A percentile compares a stretch with the other conserved stretches of the same genome.
Conservation (phyloP, 2,329 filamentous ascomycete species). For the Elsinoe australis region DNA sequence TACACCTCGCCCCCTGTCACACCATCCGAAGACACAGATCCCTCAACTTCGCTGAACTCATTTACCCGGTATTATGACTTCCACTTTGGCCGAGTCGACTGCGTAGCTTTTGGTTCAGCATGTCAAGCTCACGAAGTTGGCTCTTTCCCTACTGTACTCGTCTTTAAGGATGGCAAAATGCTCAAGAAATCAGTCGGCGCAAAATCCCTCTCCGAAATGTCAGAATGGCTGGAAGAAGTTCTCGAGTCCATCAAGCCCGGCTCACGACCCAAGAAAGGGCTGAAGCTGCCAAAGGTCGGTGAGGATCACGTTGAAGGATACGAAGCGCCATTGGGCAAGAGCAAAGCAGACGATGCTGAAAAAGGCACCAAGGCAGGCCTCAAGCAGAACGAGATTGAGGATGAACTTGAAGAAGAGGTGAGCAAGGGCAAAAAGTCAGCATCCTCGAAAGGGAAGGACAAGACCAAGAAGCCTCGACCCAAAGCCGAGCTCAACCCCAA, state of each 20-base stretch:
- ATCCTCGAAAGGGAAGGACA: constrained; percentile 33
- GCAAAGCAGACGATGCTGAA: constrained; percentile 31
- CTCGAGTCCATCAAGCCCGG: constrained; percentile 75
- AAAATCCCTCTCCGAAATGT: constrained; percentile 60
- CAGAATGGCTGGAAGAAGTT: constrained; percentile 63
- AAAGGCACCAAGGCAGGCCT: constrained; percentile 30
- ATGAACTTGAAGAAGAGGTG: constrained; percentile 16
- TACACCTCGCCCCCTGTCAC: constrained; percentile 69
- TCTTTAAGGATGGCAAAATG: constrained; percentile 72
- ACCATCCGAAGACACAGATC: constrained; percentile 39
- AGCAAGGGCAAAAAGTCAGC: constrained; percentile 24
- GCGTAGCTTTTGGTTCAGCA: constrained; percentile 70
- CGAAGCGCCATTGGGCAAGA: constrained; percentile 25
- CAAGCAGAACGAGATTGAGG: constrained; percentile 17
- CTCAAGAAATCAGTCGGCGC: constrained; percentile 57
- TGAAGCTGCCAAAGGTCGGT: constrained; percentile 64
- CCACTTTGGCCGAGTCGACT: constrained; percentile 79
- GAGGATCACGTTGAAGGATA: constrained; percentile 36
- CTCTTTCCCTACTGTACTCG: constrained; percentile 66
- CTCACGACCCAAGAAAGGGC: constrained; percentile 59
- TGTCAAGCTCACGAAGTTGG: constrained; percentile 61
- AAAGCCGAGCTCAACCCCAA: constrained; percentile 61
- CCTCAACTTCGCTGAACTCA: constrained; percentile 48
- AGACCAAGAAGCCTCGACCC: constrained; percentile 41
- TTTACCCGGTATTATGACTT: constrained; percentile 85